Evolutionary conservation across 768 basidiomycete species (phyloP).

Genomic region (Lactarius sp.): DNA sequence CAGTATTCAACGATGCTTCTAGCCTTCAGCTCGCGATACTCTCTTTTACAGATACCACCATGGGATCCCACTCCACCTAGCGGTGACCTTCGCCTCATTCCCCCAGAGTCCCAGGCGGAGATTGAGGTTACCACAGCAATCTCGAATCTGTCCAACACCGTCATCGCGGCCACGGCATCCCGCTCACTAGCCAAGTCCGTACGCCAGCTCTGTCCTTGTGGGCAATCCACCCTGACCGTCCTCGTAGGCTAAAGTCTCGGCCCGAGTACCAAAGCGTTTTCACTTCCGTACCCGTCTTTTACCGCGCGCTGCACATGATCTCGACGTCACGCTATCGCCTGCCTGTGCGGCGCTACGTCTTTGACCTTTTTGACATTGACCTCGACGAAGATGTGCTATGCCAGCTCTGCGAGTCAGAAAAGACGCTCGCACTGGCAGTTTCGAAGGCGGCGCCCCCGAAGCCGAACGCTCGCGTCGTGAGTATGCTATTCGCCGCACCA

Average conservation of each 20-base stretch:
- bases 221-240: constrained; percentile 6
- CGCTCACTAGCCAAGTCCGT: constrained; percentile 77
- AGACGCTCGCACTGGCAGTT: constrained; percentile 37
- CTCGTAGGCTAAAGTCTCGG: constrained; percentile 65
- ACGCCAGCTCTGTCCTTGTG: constrained; percentile 4
- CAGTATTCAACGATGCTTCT: constrained; percentile 28
- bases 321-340: constrained; percentile 87
- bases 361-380: constrained; percentile 88
- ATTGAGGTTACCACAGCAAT: constrained; percentile 84
- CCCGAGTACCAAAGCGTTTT: constrained; percentile 74
- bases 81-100: constrained; percentile 47
- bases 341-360: constrained; percentile 86
- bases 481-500: constrained; percentile 24
- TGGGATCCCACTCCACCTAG: constrained; percentile 46
- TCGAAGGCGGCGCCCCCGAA: constrained; percentile 32
- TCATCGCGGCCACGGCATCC: constrained; percentile 93
- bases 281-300: constrained; percentile 71
- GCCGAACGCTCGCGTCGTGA: constrained; percentile 19
- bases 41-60: constrained; percentile 54
- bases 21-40: constrained; percentile 10
- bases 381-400: constrained; percentile 58
- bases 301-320: constrained; percentile 81
- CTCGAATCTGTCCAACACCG: constrained; percentile 91
- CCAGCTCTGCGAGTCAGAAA: constrained; percentile 48
- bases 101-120: constrained; percentile 65